Evolutionary conservation across 1,284 basidiomycete species (phyloP), one percentile per base, ranked within the genome.

Genomic region (Macrocystidia cucumis): DNA sequence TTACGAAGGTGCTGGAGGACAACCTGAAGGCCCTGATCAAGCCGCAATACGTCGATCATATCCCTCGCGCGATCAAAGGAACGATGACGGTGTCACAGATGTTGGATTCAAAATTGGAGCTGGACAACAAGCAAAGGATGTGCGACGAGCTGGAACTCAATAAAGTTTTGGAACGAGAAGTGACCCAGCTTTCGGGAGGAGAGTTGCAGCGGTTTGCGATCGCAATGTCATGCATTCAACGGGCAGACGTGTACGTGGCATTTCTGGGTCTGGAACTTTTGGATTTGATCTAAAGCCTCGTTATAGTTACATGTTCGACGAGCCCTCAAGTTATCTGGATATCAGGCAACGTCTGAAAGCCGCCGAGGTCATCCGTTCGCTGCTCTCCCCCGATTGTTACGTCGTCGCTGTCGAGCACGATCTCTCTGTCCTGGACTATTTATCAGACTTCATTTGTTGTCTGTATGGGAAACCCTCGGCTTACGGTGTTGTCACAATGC

Each of bases 41-140:
- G 62, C 93, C 93, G 1, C 93, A 98, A 75, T 98, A 98, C 55
- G 93, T 98, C 47, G 93, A 98, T 57, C 92, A 97, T 58, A 97
- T 98, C 52, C 93, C 93, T 5, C 78, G 85, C 37, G 90, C 90
- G 28, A 89, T 98, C 70, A 98, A 97, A 65, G 90, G 87, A 38
- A 72, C 67, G 37, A 75, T 90, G 70, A 82, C 81, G 1, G 92
- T 97, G 21, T 67, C 71, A 7, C 71, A 90, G 54, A 95, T 97
- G 91, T 76, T 98, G 39, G 82, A 91, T 52, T 80, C 83, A 31
- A 91, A 90, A 58, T 61, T 83, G 32, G 89, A 93, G 57, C 69
- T 78, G 23, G 78, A 88, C 54, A 92, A 91, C 65, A 86, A 88
- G 55, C 70, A 88, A 52, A 62, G 67, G 43, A 81, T 97, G 57